These are phyloP conservation scores for Penicillium coprophilum DNA, from an alignment of 495 filamentous ascomycete species.

Conservation along the genomic window DNA sequence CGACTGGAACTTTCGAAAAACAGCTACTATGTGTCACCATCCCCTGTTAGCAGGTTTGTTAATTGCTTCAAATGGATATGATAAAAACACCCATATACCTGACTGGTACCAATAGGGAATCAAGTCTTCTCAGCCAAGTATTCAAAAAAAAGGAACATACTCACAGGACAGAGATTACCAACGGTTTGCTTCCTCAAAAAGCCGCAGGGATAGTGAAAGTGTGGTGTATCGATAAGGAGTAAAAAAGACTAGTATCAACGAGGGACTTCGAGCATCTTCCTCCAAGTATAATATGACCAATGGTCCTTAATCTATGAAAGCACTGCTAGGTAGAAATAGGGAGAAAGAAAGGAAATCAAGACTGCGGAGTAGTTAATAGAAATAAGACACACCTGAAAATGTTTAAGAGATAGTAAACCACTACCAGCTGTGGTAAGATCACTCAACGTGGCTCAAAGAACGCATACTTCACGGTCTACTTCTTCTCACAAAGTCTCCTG, in stretches of 20 bases:
- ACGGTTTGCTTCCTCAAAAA: neutral
- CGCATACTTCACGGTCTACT: conserved; percentile 2
- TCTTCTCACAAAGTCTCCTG: conserved; percentile 7
- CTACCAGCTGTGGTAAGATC: conserved; percentile 3
- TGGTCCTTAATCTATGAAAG: neutral
- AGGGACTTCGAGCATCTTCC: neutral
- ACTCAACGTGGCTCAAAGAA: conserved; percentile 8
- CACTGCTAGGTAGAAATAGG: neutral
- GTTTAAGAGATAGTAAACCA: conserved; percentile 1
- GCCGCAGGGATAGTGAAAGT: neutral
- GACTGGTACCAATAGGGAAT: neutral
- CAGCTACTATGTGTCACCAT: conserved; percentile 1
- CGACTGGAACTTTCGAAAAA: neutral
- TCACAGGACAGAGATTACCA: neutral
- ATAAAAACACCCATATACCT: neutral
- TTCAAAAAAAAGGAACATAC: neutral
- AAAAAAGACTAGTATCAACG: conserved; percentile 1
- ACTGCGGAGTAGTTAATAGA: conserved; percentile 4
- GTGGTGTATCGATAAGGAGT: neutral
- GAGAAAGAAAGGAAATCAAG: conserved; percentile 1
- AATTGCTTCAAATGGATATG: neutral
- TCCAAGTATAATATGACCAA: conserved; percentile 2
- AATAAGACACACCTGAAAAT: conserved; percentile 10
- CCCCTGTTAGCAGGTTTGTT: neutral
- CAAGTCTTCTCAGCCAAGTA: neutral